Base-by-base conservation (phyloP, 106 monocot genomes). In the Apostasia shenzhenica region DNA sequence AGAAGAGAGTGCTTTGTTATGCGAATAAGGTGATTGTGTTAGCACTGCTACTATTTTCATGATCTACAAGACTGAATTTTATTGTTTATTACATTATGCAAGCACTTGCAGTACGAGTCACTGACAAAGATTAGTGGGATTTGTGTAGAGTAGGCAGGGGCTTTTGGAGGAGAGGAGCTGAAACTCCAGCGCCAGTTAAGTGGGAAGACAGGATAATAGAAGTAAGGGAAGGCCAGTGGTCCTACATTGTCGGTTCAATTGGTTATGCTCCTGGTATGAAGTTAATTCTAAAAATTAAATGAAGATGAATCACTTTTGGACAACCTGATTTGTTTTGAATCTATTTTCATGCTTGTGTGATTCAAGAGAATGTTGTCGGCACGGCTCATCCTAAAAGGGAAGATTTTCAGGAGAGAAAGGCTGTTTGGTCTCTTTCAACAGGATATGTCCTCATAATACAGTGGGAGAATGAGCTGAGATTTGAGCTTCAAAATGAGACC, bases 131-230 rank as follows among this genome's bases (percentile, higher is more conserved):
- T 41, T 46, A 40, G 13, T 72, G 67, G 38, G 7, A 47, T 66
- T 67, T 82, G 43, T 93, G 72, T 83, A 99, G 97, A 82, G 78
- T 99, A 79, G 93, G 82, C 70, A 90, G 82, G 78, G 97, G 97
- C 11, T 83, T 99, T 74, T 99, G 97, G 97, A 77, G 97, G 74
- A 87, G 89, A 80, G 97, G 92, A 72, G 97, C 87, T 65, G 97
- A 99, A 78, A 90, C 81, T 79, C 97, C 93, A 14, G 68, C 45
- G 57, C 61, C 76, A 4, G 84, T 99, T 45, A 90, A 87, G 61
- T 85, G 81, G 85, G 97, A 90, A 53, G 89, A 99, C 9, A 81
- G 85, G 73, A 88, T 90, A 50, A 81, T 85, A 57, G 90, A 92
- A 84, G 63, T 99, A 48, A 67, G 89, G 13, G 89, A 90, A 83